Evolutionary conservation across 2,329 filamentous ascomycete species (phyloP), one percentile per base, ranked within the genome.

Genomic region (Cryphonectria parasitica): DNA sequence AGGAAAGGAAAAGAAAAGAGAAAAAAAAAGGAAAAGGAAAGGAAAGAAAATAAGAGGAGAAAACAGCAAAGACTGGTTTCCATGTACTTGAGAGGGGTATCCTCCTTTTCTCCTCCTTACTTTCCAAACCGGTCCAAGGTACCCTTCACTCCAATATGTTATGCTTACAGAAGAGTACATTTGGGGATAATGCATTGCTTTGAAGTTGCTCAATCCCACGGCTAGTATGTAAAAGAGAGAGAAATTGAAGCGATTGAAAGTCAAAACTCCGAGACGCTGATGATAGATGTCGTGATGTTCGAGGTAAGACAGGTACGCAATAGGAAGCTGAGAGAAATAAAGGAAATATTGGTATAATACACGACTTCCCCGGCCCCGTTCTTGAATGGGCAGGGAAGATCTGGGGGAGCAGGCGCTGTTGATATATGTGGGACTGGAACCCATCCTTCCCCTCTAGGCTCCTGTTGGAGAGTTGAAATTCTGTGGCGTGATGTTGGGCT

Each of bases 401-500:
- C 45, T 28, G 1, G 25, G 58, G 34, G 1, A 36, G 7, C 15
- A 60, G 56, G 28, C 25, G 52, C n/a, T 56, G 52, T 56, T 56
- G n/a, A 43, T 11, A 22, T 34, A 39, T 66, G 52, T 60, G 25
- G n/a, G 8, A 39, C 36, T 39, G 36, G n/a, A 25, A 49, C 5
- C 22, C 25, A 8, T 6, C 3, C 1, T 11, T 43, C 13, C 15
- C 17, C 39, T 8, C 22, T 52, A 68, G 22, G 45, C 28, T n/a
- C 58, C 60, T 22, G 66, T 66, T 17, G 71, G 71, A 45, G 71
- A 72, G 69, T 70, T 78, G 69, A 83, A 84, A 73, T 84, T 81
- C 67, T 82, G 79, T 0, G 83, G 83, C 0, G 83, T 84, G 67
- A 84, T 78, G 73, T 84, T 84, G 56, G 79, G 82, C 13, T 82